Conservation (phyloP, 108 stramenopile species). For the Aurantiochytrium sp. region DNA sequence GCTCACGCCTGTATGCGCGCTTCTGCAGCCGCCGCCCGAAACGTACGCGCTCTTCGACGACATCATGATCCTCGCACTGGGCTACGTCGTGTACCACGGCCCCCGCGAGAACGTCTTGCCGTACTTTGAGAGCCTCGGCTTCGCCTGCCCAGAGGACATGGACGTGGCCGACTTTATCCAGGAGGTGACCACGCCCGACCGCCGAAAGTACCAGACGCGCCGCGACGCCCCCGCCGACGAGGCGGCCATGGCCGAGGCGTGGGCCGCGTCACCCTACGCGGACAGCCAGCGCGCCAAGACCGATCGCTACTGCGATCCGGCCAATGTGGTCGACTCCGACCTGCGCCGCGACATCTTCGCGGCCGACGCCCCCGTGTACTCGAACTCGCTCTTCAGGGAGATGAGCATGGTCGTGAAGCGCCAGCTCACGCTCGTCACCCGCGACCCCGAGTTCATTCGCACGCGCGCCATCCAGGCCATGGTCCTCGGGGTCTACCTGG, state of each 20-base stretch:
- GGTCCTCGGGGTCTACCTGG: background rate
- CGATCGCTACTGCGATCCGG: background rate
- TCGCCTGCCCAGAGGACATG: slow-evolving; percentile 64
- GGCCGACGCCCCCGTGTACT: slow-evolving; percentile 46
- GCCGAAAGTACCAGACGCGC: background rate
- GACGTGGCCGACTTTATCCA: slow-evolving; percentile 70
- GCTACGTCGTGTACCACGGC: slow-evolving; percentile 73
- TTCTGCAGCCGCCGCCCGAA: slow-evolving; percentile 85
- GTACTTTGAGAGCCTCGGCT: slow-evolving; percentile 65
- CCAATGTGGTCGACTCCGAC: background rate
- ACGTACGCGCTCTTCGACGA: slow-evolving; percentile 84
- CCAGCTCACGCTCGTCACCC: background rate
- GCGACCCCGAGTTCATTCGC: background rate
- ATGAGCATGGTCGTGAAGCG: background rate
- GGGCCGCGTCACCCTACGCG: background rate
- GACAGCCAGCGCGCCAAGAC: background rate
- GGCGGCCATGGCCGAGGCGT: background rate
- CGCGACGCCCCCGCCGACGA: background rate
- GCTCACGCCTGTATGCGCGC: slow-evolving; percentile 58
- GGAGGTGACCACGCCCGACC: slow-evolving; percentile 36
- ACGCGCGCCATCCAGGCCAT: background rate
- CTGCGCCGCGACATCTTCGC: background rate
- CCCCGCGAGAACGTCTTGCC: slow-evolving; percentile 61
- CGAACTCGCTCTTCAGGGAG: background rate
- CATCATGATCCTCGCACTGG: slow-evolving; percentile 70